phyloP scores from a whole-genome alignment of 805 yeast genomes.

The Zygotorulaspora danielsina region DNA sequence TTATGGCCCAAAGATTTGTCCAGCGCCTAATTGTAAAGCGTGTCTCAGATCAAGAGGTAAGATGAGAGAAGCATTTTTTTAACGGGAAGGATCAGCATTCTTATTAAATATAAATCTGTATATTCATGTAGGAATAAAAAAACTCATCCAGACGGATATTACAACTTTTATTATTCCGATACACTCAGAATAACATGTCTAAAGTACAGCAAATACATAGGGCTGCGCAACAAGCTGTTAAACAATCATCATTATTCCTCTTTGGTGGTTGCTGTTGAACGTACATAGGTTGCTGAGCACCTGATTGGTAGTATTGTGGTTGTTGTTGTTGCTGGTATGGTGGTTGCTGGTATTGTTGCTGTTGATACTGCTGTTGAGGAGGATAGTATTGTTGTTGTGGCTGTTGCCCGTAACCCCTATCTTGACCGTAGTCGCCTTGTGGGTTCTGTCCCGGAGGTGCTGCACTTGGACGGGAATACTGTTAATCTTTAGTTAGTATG shows the following conservation, averaged over 20 bases:
- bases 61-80: conserved; percentile 52
- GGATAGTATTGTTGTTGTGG: conserved; percentile 26
- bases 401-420: conserved; percentile 10
- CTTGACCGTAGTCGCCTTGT: conserved; percentile 11
- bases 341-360: conserved; percentile 26
- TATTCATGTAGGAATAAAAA: background rate
- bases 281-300: conserved; percentile 44
- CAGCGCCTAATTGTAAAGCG: conserved; percentile 47
- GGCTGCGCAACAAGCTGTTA: conserved; percentile 52
- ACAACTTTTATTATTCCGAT: background rate
- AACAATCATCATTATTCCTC: conserved; percentile 41
- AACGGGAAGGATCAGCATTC: background rate
- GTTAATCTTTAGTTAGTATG: conserved; percentile 2
- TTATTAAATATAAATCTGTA: conserved; percentile 3
- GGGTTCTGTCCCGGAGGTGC: conserved; percentile 21
- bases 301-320: conserved; percentile 44
- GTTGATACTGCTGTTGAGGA: conserved; percentile 36
- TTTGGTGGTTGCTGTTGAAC: conserved; percentile 47
- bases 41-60: conserved; percentile 44
- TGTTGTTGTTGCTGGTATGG: conserved; percentile 37
- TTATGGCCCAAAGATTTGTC: conserved; percentile 57
- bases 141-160: too few relatives aligned
- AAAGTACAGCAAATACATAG: conserved; percentile 53
- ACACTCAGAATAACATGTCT: conserved; percentile 44
- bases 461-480: conserved; percentile 30